Base-by-base conservation (phyloP, 2,329 filamentous ascomycete species). In the Diaporthe ilicicola region DNA sequence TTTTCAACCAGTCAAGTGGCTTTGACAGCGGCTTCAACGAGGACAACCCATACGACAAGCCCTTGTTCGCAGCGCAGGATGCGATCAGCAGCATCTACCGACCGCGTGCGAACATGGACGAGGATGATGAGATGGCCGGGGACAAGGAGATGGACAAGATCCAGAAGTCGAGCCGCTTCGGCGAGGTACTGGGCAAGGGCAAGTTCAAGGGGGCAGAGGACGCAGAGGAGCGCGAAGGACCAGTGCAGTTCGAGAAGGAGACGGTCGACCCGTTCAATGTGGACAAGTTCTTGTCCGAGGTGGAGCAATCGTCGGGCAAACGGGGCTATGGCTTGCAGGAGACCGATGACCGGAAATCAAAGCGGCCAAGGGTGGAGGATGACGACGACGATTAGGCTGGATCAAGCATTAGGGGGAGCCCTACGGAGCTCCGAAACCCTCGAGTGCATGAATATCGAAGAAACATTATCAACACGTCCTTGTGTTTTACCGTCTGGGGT, bases 11-110 rank as follows among this genome's bases (percentile, higher is more conserved):
- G 82, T 92, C 91, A 7, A 95, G 93, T 76, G 96, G 96, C 0
- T 97, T 99, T 79, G 92, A 94, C 76, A 89, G 91, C 66, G 96
- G 95, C 0, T 94, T 98, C 87, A 99, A 99, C 81, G 96, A 99
- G 81, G 96, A 99, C 81, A 96, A 99, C 78, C 91, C 92, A 0
- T 99, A 98, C 83, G 96, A 98, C 81, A 98, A 98, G 83, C 96
- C 96, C 24, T 85, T 99, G 9, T 99, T 99, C 80, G 95, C 95
- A 0, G 95, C 96, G 17, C 94, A 98, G 79, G 95, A 98, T 79
- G 95, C 94, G 10, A 94, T 98, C 77, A 96, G 90, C 83, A 95
- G 92, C 80, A 98, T 99, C 75, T 99, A 99, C 82, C 89, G 94
- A 42, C 94, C 95, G 1, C 89, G 89, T 27, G 89, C 92, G 29